Base-by-base conservation (phyloP, 768 basidiomycete genomes). In the Macrocybe gigantea region DNA sequence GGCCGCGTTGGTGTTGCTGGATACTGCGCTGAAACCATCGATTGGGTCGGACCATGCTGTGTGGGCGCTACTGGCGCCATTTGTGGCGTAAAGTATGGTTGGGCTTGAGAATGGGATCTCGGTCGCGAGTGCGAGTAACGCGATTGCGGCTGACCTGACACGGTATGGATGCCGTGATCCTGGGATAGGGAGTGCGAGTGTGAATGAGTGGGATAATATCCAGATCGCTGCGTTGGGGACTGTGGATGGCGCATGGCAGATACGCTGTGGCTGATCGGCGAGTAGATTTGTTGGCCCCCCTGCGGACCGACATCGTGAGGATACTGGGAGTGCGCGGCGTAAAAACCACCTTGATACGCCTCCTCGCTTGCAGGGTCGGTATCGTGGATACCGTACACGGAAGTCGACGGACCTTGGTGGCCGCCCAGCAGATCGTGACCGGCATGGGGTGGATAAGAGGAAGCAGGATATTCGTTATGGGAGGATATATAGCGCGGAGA, bases 1-100 rank as follows among this genome's bases (percentile, higher is more conserved):
- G 83, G 83, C 35, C 82, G 75, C 12, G 70, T 62, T 6, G 80
- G 76, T n/a, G 81, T 77, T 35, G 77, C 69, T 29, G 81, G 74
- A 61, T 79, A 80, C 48, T 80, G 78, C 35, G 71, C 59, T 47
- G 73, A 66, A 32, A 66, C 60, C 22, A 44, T 63, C 64, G 53
- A 67, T 52, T 32, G 64, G 51, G 56, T 41, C 53, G 51, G 15
- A 53, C 48, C 34, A 47, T 44, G 50, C 52, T 48, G 13, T 49
- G 42, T 12, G 42, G 35, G 22, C 22, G 29, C 32, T 44, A 44
- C 42, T 34, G 45, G 47, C 38, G 50, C 7, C 5, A 44, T 41
- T 34, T 54, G 53, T 22, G 56, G 39, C 39, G 55, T 53, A 14
- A 53, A 47, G 40, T 61, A 61, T 22, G 60, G 49, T 13, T 57